Base-by-base conservation (phyloP, 1,284 basidiomycete species). In the Cutaneotrichosporon cavernicola region DNA sequence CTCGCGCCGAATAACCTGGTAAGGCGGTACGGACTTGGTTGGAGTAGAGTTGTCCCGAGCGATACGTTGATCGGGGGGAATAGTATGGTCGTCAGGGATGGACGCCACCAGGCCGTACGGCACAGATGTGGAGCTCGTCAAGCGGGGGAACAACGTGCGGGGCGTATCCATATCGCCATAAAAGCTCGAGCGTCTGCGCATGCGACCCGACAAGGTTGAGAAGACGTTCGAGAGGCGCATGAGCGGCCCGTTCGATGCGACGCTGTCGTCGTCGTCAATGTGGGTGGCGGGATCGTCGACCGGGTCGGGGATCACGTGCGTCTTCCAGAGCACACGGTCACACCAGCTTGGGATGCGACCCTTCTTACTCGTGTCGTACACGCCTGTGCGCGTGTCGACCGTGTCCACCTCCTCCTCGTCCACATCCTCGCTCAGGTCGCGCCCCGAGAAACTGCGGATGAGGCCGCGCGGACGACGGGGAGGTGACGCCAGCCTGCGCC, bases 291-390 rank as follows among this genome's bases (percentile, higher is more conserved):
- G 51, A 16, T 53, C 51, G 16, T 53, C 51, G 10, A 51, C 11
- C 11, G 22, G 22, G 16, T 53, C 51, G 10, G 77, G 74, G 14
- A 71, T 66, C 34, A 80, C 67, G 55, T 76, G 74, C 0, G 77
- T 69, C 64, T 80, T 81, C 79, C 77, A 82, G 5, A 82, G 68
- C 5, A 82, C 78, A 18, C 81, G 70, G 64, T 82, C 81, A 65
- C 81, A 82, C 83, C 83, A 84, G 52, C 79, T 81, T 0, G 83
- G 83, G 1, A 84, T 81, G 22, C 83, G 72, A 70, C 83, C 82
- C 70, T 84, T 84, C 60, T 83, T 80, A 30, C 79, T 81, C 18
- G 81, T 81, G 62, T 84, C 83, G 70, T 83, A 84, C 5, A 81
- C 78, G 18, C 82, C 82, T 49, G 76, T 73, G 10, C 80, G 64